Percentiles rank a stretch among this genome's conserved stretches.
Conservation (phyloP, 768 basidiomycete genomes). For the Pleurotus tuoliensis region DNA sequence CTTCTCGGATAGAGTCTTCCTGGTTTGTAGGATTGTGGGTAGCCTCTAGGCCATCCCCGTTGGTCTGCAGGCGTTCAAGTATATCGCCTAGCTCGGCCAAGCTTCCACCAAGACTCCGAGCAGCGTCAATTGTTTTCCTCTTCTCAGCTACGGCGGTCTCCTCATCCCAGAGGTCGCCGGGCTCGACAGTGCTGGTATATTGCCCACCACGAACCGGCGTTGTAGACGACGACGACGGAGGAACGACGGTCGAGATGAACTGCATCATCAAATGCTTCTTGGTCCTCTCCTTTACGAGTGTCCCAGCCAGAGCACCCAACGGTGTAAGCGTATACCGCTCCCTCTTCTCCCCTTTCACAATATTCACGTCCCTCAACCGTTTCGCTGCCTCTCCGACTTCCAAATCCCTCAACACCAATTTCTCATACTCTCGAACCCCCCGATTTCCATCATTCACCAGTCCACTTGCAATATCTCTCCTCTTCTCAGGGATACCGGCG, state of each 20-base stretch:
- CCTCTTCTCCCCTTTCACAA: slow-evolving; percentile 12
- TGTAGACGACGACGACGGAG: slow-evolving; percentile 1
- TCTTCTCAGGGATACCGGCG: slow-evolving; percentile 7
- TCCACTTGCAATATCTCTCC: slow-evolving; percentile 22
- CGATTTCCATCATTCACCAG: slow-evolving; percentile 16
- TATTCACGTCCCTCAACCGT: slow-evolving; percentile 24
- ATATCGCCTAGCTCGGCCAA: slow-evolving; percentile 48
- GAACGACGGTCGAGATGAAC: slow-evolving; percentile 43
- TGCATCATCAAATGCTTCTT: slow-evolving; percentile 47
- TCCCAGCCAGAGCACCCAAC: slow-evolving; percentile 46
- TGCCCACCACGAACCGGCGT: neutral
- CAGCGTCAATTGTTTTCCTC: slow-evolving; percentile 50
- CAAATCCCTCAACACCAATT: slow-evolving; percentile 49
- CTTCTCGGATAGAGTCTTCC: slow-evolving; percentile 16
- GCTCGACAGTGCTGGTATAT: neutral
- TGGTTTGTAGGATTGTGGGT: slow-evolving; percentile 11
- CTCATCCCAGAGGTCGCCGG: neutral
- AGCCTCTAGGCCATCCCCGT: slow-evolving; percentile 20
- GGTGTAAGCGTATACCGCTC: slow-evolving; percentile 27
- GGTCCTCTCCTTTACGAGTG: slow-evolving; percentile 48
- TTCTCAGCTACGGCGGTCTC: slow-evolving; percentile 38
- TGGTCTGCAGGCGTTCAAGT: slow-evolving; percentile 56
- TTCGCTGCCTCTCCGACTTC: slow-evolving; percentile 50
- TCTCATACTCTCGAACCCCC: slow-evolving; percentile 41
- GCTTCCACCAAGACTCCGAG: slow-evolving; percentile 59